Conservation (phyloP, 176 grass and related monocot species). For the Eragrostis nindensis region DNA sequence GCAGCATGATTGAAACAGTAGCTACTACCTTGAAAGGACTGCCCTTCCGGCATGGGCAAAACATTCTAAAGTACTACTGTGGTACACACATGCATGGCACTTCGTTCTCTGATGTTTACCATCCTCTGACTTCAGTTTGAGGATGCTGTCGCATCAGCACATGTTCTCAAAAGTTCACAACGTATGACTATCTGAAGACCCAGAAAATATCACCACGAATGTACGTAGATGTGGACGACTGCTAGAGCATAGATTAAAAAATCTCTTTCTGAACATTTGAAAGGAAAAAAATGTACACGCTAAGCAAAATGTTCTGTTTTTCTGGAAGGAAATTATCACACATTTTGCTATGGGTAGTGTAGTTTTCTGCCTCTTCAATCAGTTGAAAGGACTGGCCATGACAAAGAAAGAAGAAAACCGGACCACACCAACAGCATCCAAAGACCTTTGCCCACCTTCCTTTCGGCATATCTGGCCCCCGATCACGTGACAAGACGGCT, state of each 20-base stretch:
- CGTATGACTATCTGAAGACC: neutral
- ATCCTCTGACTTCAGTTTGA: conserved; percentile 23
- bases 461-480: conserved; percentile 25
- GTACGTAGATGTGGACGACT: neutral
- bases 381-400: conserved; percentile 19
- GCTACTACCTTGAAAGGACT: neutral
- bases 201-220: conserved; percentile 25
- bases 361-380: neutral
- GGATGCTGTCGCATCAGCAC: conserved; percentile 28
- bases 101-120: conserved; percentile 27
- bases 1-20: conserved; percentile 13
- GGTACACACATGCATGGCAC: conserved; percentile 10
- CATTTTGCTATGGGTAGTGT: conserved; percentile 8
- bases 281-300: too few species aligned
- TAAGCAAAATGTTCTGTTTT: too few species aligned
- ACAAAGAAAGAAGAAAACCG: conserved; percentile 10
- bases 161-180: conserved; percentile 5
- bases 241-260: neutral
- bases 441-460: conserved; percentile 41
- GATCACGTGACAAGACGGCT: conserved; percentile 47
- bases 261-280: neutral
- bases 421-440: conserved; percentile 49
- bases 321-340: neutral
- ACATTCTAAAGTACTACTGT: conserved; percentile 6
- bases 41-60: conserved; percentile 33